Evolutionary conservation across 2,329 filamentous ascomycete species (phyloP).

Genomic region (Trichoderma semiorbis): DNA sequence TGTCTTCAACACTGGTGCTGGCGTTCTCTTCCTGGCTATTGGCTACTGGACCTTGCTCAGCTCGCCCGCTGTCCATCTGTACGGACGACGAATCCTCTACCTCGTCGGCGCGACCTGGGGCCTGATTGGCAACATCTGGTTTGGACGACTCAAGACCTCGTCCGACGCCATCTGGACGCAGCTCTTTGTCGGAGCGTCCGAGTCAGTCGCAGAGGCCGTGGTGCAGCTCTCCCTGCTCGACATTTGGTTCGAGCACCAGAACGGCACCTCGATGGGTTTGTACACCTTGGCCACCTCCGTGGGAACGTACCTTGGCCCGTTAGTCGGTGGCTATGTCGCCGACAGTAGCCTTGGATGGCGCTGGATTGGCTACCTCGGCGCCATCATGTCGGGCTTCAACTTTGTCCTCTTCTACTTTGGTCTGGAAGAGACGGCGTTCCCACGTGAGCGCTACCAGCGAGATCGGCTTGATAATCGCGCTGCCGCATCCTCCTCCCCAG

Average conservation of each 20-base stretch:
- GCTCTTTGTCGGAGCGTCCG: slow-evolving; percentile 55
- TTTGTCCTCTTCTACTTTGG: slow-evolving; percentile 49
- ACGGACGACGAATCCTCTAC: slow-evolving; percentile 53
- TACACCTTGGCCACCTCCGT: slow-evolving; percentile 55
- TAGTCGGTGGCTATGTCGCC: slow-evolving; percentile 50
- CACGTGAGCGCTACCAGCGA: slow-evolving; percentile 33
- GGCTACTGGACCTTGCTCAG: slow-evolving; percentile 54
- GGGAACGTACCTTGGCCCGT: slow-evolving; percentile 53
- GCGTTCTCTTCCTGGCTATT: slow-evolving; percentile 53
- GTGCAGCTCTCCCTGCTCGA: slow-evolving; percentile 56
- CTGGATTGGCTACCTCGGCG: slow-evolving; percentile 52
- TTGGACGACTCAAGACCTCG: slow-evolving; percentile 42
- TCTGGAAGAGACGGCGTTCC: slow-evolving; percentile 51
- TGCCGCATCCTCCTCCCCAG: neutral
- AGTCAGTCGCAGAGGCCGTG: slow-evolving; percentile 53
- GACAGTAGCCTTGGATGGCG: slow-evolving; percentile 48
- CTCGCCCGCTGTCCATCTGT: slow-evolving; percentile 51
- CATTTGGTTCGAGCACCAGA: slow-evolving; percentile 56
- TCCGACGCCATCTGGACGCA: slow-evolving; percentile 53
- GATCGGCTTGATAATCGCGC: neutral
- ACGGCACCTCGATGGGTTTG: slow-evolving; percentile 50
- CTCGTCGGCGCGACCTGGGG: slow-evolving; percentile 49
- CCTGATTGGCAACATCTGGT: slow-evolving; percentile 52
- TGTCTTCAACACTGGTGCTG: slow-evolving; percentile 54
- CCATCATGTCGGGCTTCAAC: slow-evolving; percentile 46